Percentiles rank a stretch among this genome's conserved stretches.
phyloP scores from a whole-genome alignment of 805 yeast genomes.

The Cyberlindnera mrakii region DNA sequence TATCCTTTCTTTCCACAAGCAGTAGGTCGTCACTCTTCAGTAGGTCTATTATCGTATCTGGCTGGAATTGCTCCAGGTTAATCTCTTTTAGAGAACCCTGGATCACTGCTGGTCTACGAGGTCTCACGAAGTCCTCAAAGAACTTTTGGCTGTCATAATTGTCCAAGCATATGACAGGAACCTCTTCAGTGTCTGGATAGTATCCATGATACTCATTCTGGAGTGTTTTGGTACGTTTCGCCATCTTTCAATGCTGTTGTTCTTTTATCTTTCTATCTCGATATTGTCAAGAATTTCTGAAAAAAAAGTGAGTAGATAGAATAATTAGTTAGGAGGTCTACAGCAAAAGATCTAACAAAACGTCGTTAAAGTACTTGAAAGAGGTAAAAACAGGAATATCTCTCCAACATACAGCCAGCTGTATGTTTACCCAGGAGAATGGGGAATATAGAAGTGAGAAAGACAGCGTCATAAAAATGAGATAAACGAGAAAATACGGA shows the following conservation, averaged over 20 bases:
- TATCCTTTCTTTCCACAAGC: conserved; percentile 51
- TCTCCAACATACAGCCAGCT: conserved; percentile 1
- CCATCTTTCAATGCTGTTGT: too few relatives aligned
- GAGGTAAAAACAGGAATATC: not conserved
- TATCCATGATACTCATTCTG: conserved; percentile 9
- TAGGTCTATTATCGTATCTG: conserved; percentile 30
- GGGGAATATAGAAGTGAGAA: too few relatives aligned
- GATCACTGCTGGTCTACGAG: conserved; percentile 42
- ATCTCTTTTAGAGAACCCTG: conserved; percentile 32
- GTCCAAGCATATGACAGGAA: not conserved
- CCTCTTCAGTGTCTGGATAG: conserved; percentile 4
- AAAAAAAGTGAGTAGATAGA: too few relatives aligned
- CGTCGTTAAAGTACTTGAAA: not conserved
- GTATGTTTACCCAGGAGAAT: not conserved
- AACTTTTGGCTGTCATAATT: conserved; percentile 3
- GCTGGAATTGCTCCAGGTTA: conserved; percentile 28
- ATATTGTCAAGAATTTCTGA: too few relatives aligned
- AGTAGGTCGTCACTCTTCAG: conserved; percentile 32
- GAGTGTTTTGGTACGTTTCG: not conserved
- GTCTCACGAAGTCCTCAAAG: conserved; percentile 9
- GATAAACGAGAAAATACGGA: not conserved
- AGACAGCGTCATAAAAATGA: too few relatives aligned
- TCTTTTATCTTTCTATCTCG: too few relatives aligned
- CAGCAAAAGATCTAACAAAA: not conserved
- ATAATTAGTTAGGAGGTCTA: not conserved